Percentiles rank a stretch among this genome's conserved stretches.
These are phyloP conservation scores for Cercophora scortea DNA, from an alignment of 495 filamentous ascomycete species.

Conservation along the genomic window DNA sequence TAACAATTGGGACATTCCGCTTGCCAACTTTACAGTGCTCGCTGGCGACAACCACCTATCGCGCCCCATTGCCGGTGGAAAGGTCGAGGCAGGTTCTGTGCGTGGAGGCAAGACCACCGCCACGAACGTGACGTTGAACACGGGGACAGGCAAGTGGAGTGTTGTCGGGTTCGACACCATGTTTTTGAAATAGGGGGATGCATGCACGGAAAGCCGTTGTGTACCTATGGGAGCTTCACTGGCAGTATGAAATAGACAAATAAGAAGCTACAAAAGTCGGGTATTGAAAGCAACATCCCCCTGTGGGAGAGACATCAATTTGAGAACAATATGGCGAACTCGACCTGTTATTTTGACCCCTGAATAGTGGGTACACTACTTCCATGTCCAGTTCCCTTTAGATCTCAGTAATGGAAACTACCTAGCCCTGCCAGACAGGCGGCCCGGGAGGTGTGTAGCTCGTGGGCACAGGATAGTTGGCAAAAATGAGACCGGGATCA, in stretches of 20 bases:
- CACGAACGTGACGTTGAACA: conserved; percentile 43
- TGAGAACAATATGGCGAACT: no score
- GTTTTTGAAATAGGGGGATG: not conserved
- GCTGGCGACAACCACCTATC: conserved; percentile 44
- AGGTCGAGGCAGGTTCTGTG: conserved; percentile 34
- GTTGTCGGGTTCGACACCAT: conserved; percentile 10
- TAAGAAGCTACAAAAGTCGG: no score
- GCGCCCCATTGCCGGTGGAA: conserved; percentile 38
- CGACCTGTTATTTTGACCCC: no score
- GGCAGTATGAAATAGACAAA: no score
- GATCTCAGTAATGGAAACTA: not conserved
- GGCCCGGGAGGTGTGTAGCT: conserved; percentile 37
- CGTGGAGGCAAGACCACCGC: conserved; percentile 35
- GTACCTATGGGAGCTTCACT: no score
- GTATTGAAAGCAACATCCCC: no score
- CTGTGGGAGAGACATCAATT: no score
- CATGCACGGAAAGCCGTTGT: no score
- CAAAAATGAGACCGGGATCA: conserved; percentile 26
- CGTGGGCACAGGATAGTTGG: conserved; percentile 4
- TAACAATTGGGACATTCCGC: conserved; percentile 44
- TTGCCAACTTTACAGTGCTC: conserved; percentile 56
- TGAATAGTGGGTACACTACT: no score
- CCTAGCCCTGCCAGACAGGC: conserved; percentile 18
- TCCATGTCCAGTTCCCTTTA: no score
- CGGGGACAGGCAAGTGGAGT: conserved; percentile 26